A percentile compares a stretch with the other conserved stretches of the same genome.
These are phyloP conservation scores for Vaccinium darrowii DNA, from an alignment of 148 eudicot species.

Conservation along the genomic window DNA sequence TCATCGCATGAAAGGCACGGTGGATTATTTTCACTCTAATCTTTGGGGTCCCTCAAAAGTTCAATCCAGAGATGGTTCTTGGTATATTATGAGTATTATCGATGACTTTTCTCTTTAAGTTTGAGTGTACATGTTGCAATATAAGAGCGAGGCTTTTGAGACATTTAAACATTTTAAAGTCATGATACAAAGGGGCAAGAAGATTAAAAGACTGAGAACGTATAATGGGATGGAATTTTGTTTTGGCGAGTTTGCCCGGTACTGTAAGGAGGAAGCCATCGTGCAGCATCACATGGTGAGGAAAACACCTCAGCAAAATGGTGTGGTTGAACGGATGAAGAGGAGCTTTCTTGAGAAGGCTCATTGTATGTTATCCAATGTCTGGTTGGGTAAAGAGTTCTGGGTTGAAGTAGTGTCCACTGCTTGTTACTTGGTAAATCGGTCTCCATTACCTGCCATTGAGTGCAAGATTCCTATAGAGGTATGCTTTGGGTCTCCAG, in stretches of 20 bases:
- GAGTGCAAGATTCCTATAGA: neutral
- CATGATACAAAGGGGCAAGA: no score
- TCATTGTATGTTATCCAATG: slow-evolving; percentile 6
- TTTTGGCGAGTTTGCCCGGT: neutral
- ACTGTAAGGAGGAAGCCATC: neutral
- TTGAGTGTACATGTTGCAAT: no score
- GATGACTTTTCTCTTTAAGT: no score
- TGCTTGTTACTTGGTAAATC: neutral
- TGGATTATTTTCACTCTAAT: no score
- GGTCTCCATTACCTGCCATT: neutral
- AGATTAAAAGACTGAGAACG: neutral
- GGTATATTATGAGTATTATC: no score
- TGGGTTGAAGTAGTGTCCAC: neutral
- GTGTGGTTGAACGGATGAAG: slow-evolving; percentile 12
- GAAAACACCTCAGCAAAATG: neutral
- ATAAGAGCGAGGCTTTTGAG: no score
- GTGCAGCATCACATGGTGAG: neutral
- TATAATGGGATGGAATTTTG: slow-evolving; percentile 5
- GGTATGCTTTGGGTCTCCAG: neutral
- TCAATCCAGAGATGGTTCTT: no score
- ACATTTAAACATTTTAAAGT: no score
- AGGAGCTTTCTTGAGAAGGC: neutral
- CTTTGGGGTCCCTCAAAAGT: no score
- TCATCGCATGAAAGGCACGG: no score
- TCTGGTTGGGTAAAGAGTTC: neutral